Conservation (phyloP, 805 yeast species). For the Monosporozyma solicola region DNA sequence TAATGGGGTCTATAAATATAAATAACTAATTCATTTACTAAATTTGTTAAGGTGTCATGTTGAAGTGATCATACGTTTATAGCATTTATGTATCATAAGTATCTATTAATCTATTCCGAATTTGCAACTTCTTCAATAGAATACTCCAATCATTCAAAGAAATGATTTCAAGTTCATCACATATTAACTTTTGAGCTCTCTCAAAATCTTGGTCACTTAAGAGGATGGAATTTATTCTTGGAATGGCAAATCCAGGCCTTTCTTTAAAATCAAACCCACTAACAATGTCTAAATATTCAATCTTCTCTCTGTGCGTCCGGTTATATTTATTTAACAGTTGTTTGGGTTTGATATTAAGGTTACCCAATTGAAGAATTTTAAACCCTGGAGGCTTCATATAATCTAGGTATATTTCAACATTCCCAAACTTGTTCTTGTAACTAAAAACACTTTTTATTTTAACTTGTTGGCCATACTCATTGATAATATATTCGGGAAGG, state of each 20-base stretch:
- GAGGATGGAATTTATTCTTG: conserved; percentile 13
- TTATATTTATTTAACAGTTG: conserved; percentile 8
- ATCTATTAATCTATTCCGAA: conserved; percentile 7
- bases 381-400: conserved; percentile 17
- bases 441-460: conserved; percentile 9
- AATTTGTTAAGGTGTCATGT: background rate
- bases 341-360: conserved; percentile 3
- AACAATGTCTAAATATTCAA: conserved; percentile 17
- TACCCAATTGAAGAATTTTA: conserved; percentile 3
- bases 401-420: conserved; percentile 17
- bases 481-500: conserved; percentile 6
- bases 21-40: background rate
- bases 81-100: conserved; percentile 1
- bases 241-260: conserved; percentile 21
- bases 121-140: conserved; percentile 6
- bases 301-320: background rate
- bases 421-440: conserved; percentile 16
- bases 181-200: conserved; percentile 2
- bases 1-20: background rate
- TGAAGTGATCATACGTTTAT: background rate
- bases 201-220: conserved; percentile 9
- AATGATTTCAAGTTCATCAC: conserved; percentile 3
- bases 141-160: conserved; percentile 13
- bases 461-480: conserved; percentile 3
- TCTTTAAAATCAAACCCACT: conserved; percentile 23